Percentiles rank a stretch among this genome's conserved stretches.
These are phyloP conservation scores for Cladosporium sp. DNA, from an alignment of 2,329 filamentous ascomycete genomes.

Conservation along the genomic window DNA sequence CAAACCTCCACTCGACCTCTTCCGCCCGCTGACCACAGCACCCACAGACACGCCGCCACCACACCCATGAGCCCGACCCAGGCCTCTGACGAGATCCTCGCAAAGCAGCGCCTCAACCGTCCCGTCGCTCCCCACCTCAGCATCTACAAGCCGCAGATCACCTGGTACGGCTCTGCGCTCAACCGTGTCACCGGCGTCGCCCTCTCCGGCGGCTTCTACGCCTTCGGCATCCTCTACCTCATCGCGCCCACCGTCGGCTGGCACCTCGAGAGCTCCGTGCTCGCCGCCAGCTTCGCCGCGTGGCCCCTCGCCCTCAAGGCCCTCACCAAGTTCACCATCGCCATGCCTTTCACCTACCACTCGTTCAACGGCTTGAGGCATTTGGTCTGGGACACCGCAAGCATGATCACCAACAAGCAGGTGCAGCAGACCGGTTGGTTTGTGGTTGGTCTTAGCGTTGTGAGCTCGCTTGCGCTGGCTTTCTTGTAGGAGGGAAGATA, in stretches of 20 bases:
- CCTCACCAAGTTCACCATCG: constrained; percentile 57
- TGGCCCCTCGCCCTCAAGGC: constrained; percentile 62
- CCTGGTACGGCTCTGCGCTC: constrained; percentile 73
- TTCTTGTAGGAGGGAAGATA: constrained; percentile 29
- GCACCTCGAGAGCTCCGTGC: constrained; percentile 64
- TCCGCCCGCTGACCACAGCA: constrained; percentile 2
- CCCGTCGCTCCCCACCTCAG: constrained; percentile 81
- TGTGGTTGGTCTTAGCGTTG: constrained; percentile 57
- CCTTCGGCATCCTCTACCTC: constrained; percentile 79
- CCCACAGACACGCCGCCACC: constrained; percentile 52
- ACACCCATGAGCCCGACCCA: constrained; percentile 6
- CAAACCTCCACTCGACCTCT: constrained; percentile 21
- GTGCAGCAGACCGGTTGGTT: constrained; percentile 67
- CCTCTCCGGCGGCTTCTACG: constrained; percentile 73
- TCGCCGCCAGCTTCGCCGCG: constrained; percentile 65
- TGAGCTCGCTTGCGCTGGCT: constrained; percentile 51
- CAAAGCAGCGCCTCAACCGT: constrained; percentile 74
- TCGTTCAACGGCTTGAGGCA: constrained; percentile 69
- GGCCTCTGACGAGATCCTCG: constrained; percentile 64
- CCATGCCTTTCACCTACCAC: constrained; percentile 69
- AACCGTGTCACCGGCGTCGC: constrained; percentile 81
- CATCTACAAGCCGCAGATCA: constrained; percentile 86
- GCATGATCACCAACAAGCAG: constrained; percentile 61
- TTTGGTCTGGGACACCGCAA: constrained; percentile 68
- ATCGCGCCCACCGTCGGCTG: constrained; percentile 72